A percentile compares a stretch with the other conserved stretches of the same genome.
Conservation (phyloP, 2,329 filamentous ascomycete species). For the Pestalotiopsis sp. region DNA sequence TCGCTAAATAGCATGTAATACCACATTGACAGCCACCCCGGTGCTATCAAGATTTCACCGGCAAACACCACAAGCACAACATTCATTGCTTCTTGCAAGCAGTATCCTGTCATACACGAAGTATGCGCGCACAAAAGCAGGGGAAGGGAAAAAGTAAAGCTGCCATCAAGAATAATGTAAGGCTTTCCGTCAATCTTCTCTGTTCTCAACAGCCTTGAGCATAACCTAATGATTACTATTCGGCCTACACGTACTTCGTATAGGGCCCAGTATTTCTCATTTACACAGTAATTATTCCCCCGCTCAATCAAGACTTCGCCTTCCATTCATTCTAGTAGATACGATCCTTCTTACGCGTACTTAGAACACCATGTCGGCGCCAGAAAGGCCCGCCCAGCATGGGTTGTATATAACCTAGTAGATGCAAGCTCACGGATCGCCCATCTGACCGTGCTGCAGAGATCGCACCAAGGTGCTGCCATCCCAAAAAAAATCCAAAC, state of each 20-base stretch:
- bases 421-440: not conserved
- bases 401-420: not conserved
- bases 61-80: not conserved
- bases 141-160: too few relatives aligned
- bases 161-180: too few relatives aligned
- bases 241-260: too few relatives aligned
- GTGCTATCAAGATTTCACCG: not conserved
- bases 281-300: not conserved
- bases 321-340: not conserved
- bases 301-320: not conserved
- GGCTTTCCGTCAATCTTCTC: too few relatives aligned
- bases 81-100: not conserved
- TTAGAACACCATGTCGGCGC: not conserved
- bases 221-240: too few relatives aligned
- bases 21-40: not conserved
- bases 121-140: too few relatives aligned
- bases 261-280: too few relatives aligned
- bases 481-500: not conserved
- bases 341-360: not conserved
- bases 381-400: not conserved
- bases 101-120: not conserved
- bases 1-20: not conserved
- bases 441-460: not conserved
- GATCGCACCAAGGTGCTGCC: not conserved
- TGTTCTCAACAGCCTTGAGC: too few relatives aligned